Percentiles rank a stretch among this genome's conserved stretches.
phyloP scores from a whole-genome alignment of 1,284 basidiomycete species.

The Tilletia caries region DNA sequence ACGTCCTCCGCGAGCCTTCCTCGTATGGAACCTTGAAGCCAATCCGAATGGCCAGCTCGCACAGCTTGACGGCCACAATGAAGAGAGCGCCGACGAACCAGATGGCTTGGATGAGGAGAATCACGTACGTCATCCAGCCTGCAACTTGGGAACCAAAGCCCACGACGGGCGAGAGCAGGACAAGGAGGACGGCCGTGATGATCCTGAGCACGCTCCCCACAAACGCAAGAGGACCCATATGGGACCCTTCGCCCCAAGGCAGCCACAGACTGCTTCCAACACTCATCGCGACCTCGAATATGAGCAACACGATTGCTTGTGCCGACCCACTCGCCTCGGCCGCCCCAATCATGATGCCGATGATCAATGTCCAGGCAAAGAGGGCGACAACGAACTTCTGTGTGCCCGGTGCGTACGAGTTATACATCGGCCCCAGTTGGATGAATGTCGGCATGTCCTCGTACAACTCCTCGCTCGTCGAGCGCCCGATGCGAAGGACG shows the following conservation, averaged over 20 bases:
- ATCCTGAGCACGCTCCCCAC: conserved; percentile 84
- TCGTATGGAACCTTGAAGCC: conserved; percentile 77
- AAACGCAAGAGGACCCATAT: conserved; percentile 91
- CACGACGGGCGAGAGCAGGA: conserved; percentile 82
- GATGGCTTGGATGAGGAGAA: conserved; percentile 79
- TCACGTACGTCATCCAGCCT: conserved; percentile 89
- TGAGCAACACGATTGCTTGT: conserved; percentile 76
- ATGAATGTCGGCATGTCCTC: conserved; percentile 87
- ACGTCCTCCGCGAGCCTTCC: conserved; percentile 54
- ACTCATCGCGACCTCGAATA: conserved; percentile 54
- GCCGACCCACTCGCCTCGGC: conserved; percentile 83
- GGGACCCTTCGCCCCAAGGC: conserved; percentile 91
- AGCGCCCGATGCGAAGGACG: conserved; percentile 71
- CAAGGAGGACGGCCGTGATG: conserved; percentile 78
- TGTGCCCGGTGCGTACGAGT: conserved; percentile 81
- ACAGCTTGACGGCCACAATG: conserved; percentile 77
- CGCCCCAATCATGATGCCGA: conserved; percentile 78
- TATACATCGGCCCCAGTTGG: conserved; percentile 90
- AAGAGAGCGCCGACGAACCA: conserved; percentile 75
- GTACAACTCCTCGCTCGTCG: conserved; percentile 83
- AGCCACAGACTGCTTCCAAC: conserved; percentile 63
- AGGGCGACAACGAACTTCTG: conserved; percentile 81
- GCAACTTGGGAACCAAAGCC: conserved; percentile 34
- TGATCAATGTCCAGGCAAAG: conserved; percentile 74
- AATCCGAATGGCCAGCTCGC: conserved; percentile 78